Base-by-base conservation (phyloP, 2,329 filamentous ascomycete genomes). In the Cadophora gregata region DNA sequence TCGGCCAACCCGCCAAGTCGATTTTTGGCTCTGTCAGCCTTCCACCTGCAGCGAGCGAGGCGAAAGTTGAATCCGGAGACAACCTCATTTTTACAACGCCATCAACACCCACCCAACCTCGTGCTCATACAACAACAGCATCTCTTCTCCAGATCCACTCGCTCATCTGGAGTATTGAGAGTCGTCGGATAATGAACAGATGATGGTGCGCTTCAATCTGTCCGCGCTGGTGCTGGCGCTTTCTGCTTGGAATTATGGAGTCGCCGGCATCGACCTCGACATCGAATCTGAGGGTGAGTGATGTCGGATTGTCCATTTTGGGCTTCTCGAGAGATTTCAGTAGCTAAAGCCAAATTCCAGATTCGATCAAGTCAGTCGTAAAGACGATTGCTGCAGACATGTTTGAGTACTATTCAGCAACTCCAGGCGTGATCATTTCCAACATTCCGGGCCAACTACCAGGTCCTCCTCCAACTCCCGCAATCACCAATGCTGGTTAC, bases 381-480 rank as follows among this genome's bases (percentile, higher is more conserved):
- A 69, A 71, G 58, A 74, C 68, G 12, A 71, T 77, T 31, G 82
- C 82, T 6, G 77, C 81, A 66, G 81, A 81, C 55, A 80, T 86
- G 77, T 82, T 86, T 72, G 76, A 76, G 33, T 83, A 84, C 69
- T 87, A 87, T 58, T 58, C 55, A 24, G 31, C 31, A 16, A 58
- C 31, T 25, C 55, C 71, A 82, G 80, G 1, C 80, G 80, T 24
- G 80, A 82, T 62, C 68, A 78, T 81, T 10, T 82, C 81, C 45
- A 80, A 83, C 64, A 79, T 80, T 38, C 82, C 83, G 0, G 83
- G 83, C 33, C 80, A 82, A 65, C 68, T 86, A 62, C 79, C 82
- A 48, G 70, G 77, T 2, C 72, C 73, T 9, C 67, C 70, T 8
- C 50, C 60, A 19, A 67, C 47, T 25, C 65, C 68, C 21, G 14